Evolutionary conservation across 331 rosid species (phyloP).

Genomic region (Rhamnella rubrinervis): DNA sequence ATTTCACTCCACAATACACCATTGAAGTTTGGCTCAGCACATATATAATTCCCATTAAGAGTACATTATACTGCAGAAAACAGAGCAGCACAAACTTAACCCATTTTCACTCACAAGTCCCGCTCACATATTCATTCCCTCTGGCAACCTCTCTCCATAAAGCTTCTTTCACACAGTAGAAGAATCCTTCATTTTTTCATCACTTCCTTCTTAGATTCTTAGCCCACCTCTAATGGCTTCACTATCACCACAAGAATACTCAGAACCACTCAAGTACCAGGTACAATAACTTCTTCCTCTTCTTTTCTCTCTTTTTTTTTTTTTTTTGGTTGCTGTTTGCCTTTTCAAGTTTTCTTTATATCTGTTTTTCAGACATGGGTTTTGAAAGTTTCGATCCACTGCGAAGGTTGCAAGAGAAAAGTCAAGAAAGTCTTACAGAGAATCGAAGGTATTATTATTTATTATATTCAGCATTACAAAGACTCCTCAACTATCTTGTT

Average conservation of each 20-base stretch:
- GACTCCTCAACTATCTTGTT: too few species aligned
- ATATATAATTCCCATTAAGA: constrained; percentile 19
- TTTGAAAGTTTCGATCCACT: constrained; percentile 78
- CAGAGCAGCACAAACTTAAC: constrained; percentile 19
- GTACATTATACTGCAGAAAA: constrained; percentile 12
- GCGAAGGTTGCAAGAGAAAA: constrained; percentile 86
- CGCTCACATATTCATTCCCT: constrained; percentile 24
- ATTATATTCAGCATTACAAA: too few species aligned
- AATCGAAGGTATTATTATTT: constrained; percentile 61
- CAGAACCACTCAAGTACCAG: constrained; percentile 52
- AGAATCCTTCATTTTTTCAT: neutral
- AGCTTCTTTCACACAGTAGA: too few species aligned
- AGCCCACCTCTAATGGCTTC: constrained; percentile 52
- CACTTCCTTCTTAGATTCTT: neutral
- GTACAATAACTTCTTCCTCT: constrained; percentile 10
- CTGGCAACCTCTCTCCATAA: neutral
- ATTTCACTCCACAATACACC: constrained; percentile 28
- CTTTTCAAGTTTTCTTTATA: constrained; percentile 5
- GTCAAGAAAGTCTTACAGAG: constrained; percentile 74
- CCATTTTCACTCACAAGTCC: constrained; percentile 28
- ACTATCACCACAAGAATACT: constrained; percentile 29
- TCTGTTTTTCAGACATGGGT: constrained; percentile 57
- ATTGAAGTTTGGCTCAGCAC: constrained; percentile 34
- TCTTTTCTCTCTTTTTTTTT: neutral
- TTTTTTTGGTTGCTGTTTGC: neutral